Conservation (phyloP, 352 stramenopile species). For the Globisporangium nagaii region DNA sequence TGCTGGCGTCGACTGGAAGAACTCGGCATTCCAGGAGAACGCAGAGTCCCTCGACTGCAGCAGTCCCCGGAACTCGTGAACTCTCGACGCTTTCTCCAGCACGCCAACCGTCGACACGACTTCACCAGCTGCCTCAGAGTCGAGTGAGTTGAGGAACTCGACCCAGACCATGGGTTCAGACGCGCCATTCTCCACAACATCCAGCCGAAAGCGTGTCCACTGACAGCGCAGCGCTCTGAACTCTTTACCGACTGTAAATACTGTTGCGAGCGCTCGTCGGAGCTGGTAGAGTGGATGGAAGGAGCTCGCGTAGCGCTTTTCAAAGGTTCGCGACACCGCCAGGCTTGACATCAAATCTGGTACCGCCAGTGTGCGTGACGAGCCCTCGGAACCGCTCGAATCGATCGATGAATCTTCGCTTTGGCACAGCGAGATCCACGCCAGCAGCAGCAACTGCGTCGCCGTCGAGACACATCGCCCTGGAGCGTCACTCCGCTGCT, state of each 20-base stretch:
- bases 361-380: too few species aligned
- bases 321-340: conserved; percentile 8
- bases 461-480: conserved; percentile 16
- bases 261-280: conserved; percentile 13
- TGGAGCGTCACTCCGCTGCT: background rate
- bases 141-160: conserved; percentile 10
- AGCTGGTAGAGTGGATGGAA: conserved; percentile 64
- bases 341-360: too few species aligned
- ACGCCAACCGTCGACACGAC: conserved; percentile 5
- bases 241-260: conserved; percentile 1
- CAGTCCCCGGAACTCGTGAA: conserved; percentile 16
- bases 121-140: background rate
- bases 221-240: conserved; percentile 21
- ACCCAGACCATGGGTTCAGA: conserved; percentile 13
- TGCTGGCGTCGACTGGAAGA: background rate
- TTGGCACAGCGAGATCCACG: conserved; percentile 21
- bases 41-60: background rate
- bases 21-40: background rate
- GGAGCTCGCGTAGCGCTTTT: conserved; percentile 20
- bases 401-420: background rate
- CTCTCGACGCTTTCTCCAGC: conserved; percentile 20
- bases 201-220: conserved; percentile 19
- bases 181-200: conserved; percentile 1
- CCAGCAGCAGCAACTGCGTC: conserved; percentile 32
- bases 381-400: too few species aligned